These are phyloP conservation scores for Tylopilus subfusipes DNA, from an alignment of 768 basidiomycete species.

Conservation along the genomic window DNA sequence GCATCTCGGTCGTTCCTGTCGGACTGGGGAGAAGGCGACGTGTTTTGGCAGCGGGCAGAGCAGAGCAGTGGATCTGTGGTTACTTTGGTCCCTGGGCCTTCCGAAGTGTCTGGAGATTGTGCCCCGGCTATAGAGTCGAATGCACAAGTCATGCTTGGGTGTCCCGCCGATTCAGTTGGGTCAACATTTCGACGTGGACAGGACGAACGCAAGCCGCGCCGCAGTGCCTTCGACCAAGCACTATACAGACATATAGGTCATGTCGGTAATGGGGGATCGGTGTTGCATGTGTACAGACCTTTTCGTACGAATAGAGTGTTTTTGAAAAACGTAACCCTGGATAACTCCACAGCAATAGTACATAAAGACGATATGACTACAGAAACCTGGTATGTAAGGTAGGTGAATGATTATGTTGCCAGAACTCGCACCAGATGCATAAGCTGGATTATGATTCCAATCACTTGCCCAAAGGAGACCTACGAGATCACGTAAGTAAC, in stretches of 20 bases:
- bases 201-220: too few species aligned
- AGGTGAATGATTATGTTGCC: slow-evolving; percentile 1
- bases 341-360: neutral
- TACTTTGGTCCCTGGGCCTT: neutral
- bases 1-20: slow-evolving; percentile 6
- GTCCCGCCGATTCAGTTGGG: too few species aligned
- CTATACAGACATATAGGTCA: too few species aligned
- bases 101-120: too few species aligned
- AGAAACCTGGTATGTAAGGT: slow-evolving; percentile 14
- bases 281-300: neutral
- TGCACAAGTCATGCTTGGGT: too few species aligned
- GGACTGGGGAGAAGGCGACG: slow-evolving; percentile 6
- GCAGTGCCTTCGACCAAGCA: neutral
- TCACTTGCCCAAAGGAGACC: slow-evolving; percentile 18
- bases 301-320: too few species aligned
- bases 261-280: too few species aligned
- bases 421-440: slow-evolving; percentile 9
- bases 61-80: neutral
- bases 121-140: neutral
- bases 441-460: slow-evolving; percentile 15
- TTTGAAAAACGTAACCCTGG: neutral
- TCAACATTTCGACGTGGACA: too few species aligned
- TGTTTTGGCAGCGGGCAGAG: slow-evolving; percentile 9
- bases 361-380: slow-evolving; percentile 2
- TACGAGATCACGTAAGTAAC: neutral